phyloP scores from a whole-genome alignment of 495 filamentous ascomycete species.

The Aspergillus indologenus region DNA sequence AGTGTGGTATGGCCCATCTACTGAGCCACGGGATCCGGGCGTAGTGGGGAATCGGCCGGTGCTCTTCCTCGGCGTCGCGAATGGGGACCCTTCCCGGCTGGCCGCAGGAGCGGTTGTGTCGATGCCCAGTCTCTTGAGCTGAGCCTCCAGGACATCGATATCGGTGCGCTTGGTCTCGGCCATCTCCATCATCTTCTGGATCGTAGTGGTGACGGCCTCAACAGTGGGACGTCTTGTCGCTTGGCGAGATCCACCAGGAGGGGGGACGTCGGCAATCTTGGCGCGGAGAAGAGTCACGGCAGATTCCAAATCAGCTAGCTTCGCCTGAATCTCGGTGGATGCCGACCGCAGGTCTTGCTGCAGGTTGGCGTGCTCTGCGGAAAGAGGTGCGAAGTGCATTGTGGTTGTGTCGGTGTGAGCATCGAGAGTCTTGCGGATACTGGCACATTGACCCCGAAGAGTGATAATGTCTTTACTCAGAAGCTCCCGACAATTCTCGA shows the following conservation, averaged over 20 bases:
- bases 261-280: constrained; percentile 59
- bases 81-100: constrained; percentile 60
- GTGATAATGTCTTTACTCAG: constrained; percentile 60
- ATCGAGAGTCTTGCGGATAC: constrained; percentile 67
- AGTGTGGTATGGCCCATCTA: constrained; percentile 49
- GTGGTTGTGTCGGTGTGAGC: constrained; percentile 62
- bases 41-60: constrained; percentile 36
- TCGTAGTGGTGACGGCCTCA: constrained; percentile 86
- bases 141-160: constrained; percentile 81
- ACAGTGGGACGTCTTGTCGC: constrained; percentile 66
- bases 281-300: constrained; percentile 77
- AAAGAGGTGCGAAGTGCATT: constrained; percentile 67
- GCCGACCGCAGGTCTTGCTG: constrained; percentile 76
- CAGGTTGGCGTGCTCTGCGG: constrained; percentile 72
- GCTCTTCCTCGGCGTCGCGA: constrained; percentile 54
- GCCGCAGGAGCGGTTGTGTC: constrained; percentile 38
- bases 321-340: constrained; percentile 65
- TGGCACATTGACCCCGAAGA: constrained; percentile 65
- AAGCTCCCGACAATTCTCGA: constrained; percentile 58
- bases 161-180: constrained; percentile 82
- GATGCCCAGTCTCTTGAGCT: constrained; percentile 70
- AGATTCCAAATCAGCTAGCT: constrained; percentile 75
- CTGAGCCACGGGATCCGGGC: constrained; percentile 36
- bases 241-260: constrained; percentile 28
- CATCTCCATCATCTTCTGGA: constrained; percentile 89